Evolutionary conservation across 2,329 filamentous ascomycete genomes (phyloP), one percentile per base, ranked within the genome.

Genomic region (Verticillium alfalfae): DNA sequence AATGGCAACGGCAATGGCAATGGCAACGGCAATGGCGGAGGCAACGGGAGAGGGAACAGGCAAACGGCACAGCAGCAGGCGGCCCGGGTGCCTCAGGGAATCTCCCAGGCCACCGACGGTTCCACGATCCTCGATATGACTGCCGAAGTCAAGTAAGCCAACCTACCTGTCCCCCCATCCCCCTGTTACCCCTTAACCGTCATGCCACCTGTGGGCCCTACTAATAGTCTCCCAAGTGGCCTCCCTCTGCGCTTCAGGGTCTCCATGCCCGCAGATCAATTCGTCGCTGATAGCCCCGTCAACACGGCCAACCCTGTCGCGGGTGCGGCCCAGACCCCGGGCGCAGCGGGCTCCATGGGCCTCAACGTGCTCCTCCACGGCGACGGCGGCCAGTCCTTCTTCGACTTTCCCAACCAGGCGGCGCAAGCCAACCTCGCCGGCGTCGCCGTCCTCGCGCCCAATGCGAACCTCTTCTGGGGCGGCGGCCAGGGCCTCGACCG

Each of bases 281-380:
- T 87, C 72, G 79, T 81, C 5, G 68, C 78, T 1, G 72, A 70
- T 12, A 81, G 81, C 4, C 78, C 80, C 45, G 79, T 86, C 1
- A 68, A 75, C n/a, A 83, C 82, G 39, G 82, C 68, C 8, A 63
- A 70, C 26, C 73, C 70, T 58, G 63, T 54, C 1, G 66, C 74
- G 22, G 67, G 69, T 26, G 68, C 71, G 2, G 60, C 68, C 18
- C 61, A 61, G 2, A 41, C 60, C 37, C 57, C 64, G 34, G 68
- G 67, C 36, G 62, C 68, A 26, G 66, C 66, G 0, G 78, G 79
- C 5, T 65, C 72, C 7, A 72, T 83, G 36, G 82, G 82, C 58
- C 74, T 84, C 7, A 86, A 86, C 66, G 79, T 87, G 15, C 78
- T 87, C 39, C 77, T 87, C 3, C 84, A 87, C 69, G 84, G 84